These are phyloP conservation scores for Globisporangium acanthophoron DNA, from an alignment of 352 stramenopile species.

Conservation along the genomic window DNA sequence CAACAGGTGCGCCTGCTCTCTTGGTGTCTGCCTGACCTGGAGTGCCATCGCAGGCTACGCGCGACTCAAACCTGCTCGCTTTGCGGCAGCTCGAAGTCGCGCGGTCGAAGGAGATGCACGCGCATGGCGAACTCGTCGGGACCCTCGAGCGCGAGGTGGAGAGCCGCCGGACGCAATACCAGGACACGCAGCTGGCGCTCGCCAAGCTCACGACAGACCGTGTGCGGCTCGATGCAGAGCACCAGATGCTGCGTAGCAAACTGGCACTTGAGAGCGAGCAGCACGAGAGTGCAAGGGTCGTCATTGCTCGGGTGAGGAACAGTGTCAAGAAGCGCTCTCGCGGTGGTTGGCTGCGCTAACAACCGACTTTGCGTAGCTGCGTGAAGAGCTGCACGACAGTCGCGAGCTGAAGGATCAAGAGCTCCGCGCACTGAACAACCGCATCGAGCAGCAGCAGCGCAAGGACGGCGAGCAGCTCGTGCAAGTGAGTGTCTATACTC, in stretches of 20 bases:
- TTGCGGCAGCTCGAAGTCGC: constrained; percentile 29
- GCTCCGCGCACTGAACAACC: constrained; percentile 2
- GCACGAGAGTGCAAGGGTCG: neutral
- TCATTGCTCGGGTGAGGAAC: neutral
- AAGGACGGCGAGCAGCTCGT: constrained; percentile 4
- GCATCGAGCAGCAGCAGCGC: constrained; percentile 1
- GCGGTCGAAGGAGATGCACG: constrained; percentile 41
- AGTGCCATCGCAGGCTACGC: no score
- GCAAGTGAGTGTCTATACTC: neutral
- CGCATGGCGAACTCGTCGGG: constrained; percentile 31
- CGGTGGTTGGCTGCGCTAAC: neutral
- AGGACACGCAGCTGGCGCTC: constrained; percentile 30
- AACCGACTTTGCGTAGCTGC: constrained; percentile 3
- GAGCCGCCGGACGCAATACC: constrained; percentile 14
- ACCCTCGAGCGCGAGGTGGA: constrained; percentile 31
- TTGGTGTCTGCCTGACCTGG: neutral
- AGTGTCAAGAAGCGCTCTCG: neutral
- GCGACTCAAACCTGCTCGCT: neutral
- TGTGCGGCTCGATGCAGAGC: constrained; percentile 37
- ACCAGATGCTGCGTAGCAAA: constrained; percentile 14
- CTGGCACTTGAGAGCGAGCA: constrained; percentile 6
- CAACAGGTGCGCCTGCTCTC: constrained; percentile 22
- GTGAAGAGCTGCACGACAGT: constrained; percentile 6
- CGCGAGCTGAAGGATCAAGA: constrained; percentile 17
- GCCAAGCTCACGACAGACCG: constrained; percentile 40